These are phyloP conservation scores for Gliomastix tumulicola DNA, from an alignment of 2,329 filamentous ascomycete species.

Conservation along the genomic window DNA sequence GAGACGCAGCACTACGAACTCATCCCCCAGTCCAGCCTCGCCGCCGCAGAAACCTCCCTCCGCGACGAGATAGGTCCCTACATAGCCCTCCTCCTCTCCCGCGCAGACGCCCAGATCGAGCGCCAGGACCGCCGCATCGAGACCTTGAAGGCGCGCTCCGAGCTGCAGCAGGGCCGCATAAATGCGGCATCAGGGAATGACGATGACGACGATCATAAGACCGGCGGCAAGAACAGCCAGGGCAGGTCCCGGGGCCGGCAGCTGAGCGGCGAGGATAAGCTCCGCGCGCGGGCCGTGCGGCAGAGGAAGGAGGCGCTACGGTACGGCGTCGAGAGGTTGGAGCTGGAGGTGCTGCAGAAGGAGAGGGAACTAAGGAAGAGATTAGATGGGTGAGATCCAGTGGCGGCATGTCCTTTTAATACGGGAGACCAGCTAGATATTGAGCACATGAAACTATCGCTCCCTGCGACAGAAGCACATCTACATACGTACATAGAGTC, in stretches of 20 bases:
- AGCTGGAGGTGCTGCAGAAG: conserved; percentile 77
- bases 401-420: no score
- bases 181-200: no score
- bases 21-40: conserved; percentile 76
- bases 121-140: conserved; percentile 79
- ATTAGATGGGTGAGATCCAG: conserved; percentile 10
- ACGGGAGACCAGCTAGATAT: no score
- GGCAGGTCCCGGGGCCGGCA: conserved; percentile 16
- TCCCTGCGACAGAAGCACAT: no score
- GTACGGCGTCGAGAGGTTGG: conserved; percentile 79
- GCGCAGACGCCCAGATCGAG: conserved; percentile 78
- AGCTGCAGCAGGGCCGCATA: conserved; percentile 71
- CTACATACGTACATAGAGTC: no score
- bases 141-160: conserved; percentile 72
- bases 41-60: conserved; percentile 74
- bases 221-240: conserved; percentile 3
- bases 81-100: conserved; percentile 68
- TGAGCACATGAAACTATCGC: not conserved
- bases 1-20: conserved; percentile 84
- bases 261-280: conserved; percentile 46
- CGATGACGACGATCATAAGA: conserved; percentile 11
- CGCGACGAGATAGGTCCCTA: conserved; percentile 88
- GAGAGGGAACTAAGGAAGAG: conserved; percentile 50
- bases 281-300: conserved; percentile 53
- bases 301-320: conserved; percentile 81